Conservation (phyloP, 768 basidiomycete genomes). For the Holtermanniella nyarrowii region DNA sequence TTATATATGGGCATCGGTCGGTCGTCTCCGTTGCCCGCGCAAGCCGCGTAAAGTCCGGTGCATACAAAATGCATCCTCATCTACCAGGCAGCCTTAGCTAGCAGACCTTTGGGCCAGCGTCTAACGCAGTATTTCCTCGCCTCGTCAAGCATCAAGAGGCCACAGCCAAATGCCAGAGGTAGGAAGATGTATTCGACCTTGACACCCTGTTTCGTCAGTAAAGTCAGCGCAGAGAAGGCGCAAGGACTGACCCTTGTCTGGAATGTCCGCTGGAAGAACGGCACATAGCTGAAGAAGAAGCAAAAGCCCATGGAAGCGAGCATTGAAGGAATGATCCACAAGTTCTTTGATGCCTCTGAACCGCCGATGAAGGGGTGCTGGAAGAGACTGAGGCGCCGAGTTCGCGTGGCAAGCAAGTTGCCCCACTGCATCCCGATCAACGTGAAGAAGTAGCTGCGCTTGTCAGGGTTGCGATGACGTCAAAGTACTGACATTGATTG, state of each 20-base stretch:
- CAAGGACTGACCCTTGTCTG: constrained; percentile 46
- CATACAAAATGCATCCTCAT: not conserved
- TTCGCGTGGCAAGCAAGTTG: constrained; percentile 52
- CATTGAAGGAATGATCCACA: constrained; percentile 48
- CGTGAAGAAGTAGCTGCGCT: constrained; percentile 37
- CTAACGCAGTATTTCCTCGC: constrained; percentile 36
- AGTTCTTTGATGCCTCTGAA: constrained; percentile 37
- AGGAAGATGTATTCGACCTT: constrained; percentile 48
- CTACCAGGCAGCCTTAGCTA: constrained; percentile 41
- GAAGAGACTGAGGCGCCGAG: constrained; percentile 50
- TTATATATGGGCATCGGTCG: no score
- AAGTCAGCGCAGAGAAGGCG: not conserved
- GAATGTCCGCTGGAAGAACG: constrained; percentile 49
- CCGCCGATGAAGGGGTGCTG: constrained; percentile 45
- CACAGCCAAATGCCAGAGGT: constrained; percentile 46
- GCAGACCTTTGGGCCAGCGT: constrained; percentile 28
- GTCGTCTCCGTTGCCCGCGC: no score
- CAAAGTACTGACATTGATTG: constrained; percentile 46
- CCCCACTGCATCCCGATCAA: constrained; percentile 56
- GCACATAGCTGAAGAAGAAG: constrained; percentile 42
- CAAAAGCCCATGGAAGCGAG: constrained; percentile 45
- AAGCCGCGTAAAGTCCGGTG: no score
- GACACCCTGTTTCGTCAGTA: constrained; percentile 14
- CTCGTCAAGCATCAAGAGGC: constrained; percentile 37
- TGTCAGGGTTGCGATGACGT: not conserved